These are phyloP conservation scores for Podospora appendiculata DNA, from an alignment of 495 filamentous ascomycete genomes.

Conservation along the genomic window DNA sequence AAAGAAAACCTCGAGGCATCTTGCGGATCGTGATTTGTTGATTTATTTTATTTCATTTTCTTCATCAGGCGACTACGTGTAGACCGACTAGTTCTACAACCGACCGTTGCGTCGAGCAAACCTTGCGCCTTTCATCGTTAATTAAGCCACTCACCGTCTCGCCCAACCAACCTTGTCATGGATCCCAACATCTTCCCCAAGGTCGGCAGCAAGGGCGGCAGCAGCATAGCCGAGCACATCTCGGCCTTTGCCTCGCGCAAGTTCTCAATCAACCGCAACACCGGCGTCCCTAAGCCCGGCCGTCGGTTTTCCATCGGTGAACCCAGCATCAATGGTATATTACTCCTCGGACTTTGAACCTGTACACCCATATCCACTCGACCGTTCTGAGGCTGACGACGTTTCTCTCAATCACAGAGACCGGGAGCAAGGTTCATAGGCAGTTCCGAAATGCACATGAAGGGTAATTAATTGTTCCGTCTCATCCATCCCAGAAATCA, in stretches of 20 bases:
- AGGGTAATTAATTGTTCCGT: slow-evolving; percentile 34
- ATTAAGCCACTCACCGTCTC: no score
- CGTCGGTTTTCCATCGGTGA: slow-evolving; percentile 47
- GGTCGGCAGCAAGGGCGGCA: no score
- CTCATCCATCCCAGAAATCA: not conserved
- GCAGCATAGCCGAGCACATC: not conserved
- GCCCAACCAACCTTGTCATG: no score
- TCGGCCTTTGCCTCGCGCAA: slow-evolving; percentile 41
- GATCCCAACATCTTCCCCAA: no score
- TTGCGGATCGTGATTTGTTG: no score
- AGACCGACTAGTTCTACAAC: no score
- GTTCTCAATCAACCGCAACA: slow-evolving; percentile 52
- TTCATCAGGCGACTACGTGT: no score
- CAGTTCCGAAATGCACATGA: slow-evolving; percentile 83
- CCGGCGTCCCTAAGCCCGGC: slow-evolving; percentile 39
- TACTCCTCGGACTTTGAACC: not conserved
- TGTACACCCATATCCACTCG: not conserved
- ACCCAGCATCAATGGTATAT: slow-evolving; percentile 39
- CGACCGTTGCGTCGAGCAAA: no score
- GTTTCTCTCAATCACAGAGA: slow-evolving; percentile 43
- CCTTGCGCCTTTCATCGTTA: no score
- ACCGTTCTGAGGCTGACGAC: slow-evolving; percentile 9
- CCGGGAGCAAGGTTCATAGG: slow-evolving; percentile 69
- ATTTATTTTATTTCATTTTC: no score
- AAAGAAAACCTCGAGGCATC: no score